These are phyloP conservation scores for Starmera stellimalicola DNA, from an alignment of 1,139 yeast species.

Conservation along the genomic window DNA sequence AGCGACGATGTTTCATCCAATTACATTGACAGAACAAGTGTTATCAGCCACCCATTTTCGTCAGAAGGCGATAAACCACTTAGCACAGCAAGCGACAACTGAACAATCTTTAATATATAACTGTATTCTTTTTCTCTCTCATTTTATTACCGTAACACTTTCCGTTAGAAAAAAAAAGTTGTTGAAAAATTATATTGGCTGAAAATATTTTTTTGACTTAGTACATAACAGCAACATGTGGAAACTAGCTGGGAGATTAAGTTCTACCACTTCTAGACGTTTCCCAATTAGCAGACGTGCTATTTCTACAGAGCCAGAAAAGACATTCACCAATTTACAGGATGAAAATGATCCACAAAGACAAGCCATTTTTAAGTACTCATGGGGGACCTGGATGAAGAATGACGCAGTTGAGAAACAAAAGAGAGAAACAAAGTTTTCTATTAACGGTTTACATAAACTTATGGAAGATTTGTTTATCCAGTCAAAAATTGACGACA, in stretches of 20 bases:
- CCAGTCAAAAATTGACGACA: conserved; percentile 20
- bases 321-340: conserved; percentile 38
- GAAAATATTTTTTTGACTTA: no score
- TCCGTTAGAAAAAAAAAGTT: no score
- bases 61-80: no score
- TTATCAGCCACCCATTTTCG: no score
- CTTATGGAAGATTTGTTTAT: conserved; percentile 34
- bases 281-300: conserved; percentile 9
- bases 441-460: conserved; percentile 62
- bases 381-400: conserved; percentile 93
- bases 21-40: no score
- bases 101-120: no score
- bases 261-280: background rate
- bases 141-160: no score
- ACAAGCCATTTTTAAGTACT: conserved; percentile 69
- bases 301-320: conserved; percentile 18
- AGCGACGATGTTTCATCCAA: no score
- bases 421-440: conserved; percentile 73
- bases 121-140: no score
- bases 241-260: background rate
- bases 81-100: no score
- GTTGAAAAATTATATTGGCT: no score
- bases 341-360: conserved; percentile 64
- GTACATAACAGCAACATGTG: no score
- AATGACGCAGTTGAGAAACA: conserved; percentile 68